Conservation (phyloP, 192 early-diverging fungal genomes). For the Entophlyctis luteolus region DNA sequence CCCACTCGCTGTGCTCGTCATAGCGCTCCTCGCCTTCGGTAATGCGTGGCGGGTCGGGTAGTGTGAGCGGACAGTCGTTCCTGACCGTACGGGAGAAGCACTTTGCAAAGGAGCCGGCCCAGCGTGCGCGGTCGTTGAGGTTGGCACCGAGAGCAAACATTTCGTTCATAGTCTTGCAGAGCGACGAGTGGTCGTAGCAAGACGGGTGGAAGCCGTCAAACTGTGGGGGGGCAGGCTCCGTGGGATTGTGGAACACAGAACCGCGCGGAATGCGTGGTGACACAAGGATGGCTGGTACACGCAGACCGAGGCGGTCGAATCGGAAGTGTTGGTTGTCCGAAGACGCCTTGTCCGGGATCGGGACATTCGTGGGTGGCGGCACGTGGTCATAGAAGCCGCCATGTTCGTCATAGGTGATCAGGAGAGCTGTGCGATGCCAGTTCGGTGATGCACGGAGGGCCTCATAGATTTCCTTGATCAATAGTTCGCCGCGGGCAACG, state of each 20-base stretch:
- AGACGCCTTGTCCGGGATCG: background rate
- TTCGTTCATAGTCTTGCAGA: constrained; percentile 44
- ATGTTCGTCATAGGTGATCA: constrained; percentile 19
- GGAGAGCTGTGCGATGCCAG: constrained; percentile 2
- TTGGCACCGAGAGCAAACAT: background rate
- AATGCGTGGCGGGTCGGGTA: constrained; percentile 14
- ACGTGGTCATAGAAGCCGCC: constrained; percentile 28
- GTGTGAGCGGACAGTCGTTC: constrained; percentile 13
- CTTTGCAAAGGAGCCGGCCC: constrained; percentile 29
- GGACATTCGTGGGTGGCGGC: background rate
- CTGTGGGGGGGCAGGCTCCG: constrained; percentile 19
- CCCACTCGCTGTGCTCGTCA: background rate
- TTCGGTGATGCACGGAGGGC: background rate
- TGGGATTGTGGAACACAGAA: background rate
- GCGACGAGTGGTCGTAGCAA: constrained; percentile 47
- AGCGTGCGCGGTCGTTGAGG: constrained; percentile 24
- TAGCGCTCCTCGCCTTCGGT: background rate
- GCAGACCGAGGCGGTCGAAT: constrained; percentile 19
- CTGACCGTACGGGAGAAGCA: constrained; percentile 1
- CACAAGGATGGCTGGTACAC: constrained; percentile 5
- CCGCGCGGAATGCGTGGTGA: constrained; percentile 6
- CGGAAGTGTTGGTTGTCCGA: constrained; percentile 22
- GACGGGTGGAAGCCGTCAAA: background rate
- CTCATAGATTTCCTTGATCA: constrained; percentile 1
- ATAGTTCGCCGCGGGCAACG: constrained; percentile 7